Conservation (phyloP, 2,329 filamentous ascomycete genomes). For the Penicillium sp. region DNA sequence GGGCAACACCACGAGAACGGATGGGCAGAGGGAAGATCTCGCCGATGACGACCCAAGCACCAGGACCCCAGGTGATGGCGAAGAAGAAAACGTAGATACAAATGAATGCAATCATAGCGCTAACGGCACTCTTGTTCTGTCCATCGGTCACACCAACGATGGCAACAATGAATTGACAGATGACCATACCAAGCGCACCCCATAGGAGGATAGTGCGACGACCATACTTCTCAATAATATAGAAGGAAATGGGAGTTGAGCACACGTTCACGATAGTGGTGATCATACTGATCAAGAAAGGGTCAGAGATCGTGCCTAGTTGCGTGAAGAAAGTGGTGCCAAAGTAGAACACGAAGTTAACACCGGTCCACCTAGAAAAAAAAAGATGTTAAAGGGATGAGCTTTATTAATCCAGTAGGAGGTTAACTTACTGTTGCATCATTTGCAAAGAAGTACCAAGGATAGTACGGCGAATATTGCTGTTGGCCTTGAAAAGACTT, state of each 20-base stretch:
- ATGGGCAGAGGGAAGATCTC: constrained; percentile 90
- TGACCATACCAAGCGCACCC: constrained; percentile 77
- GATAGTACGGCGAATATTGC: constrained; percentile 65
- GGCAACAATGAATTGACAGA: constrained; percentile 84
- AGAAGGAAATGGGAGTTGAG: constrained; percentile 87
- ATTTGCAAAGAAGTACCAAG: constrained; percentile 73
- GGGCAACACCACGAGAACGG: constrained; percentile 79
- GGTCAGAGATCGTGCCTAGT: constrained; percentile 71
- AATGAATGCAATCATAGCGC: constrained; percentile 80
- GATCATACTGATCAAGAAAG: constrained; percentile 80
- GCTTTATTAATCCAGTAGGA: constrained; percentile 6
- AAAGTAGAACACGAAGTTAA: constrained; percentile 93
- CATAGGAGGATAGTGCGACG: constrained; percentile 77
- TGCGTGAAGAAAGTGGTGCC: constrained; percentile 81
- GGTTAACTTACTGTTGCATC: constrained; percentile 63
- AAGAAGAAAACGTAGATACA: constrained; percentile 94
- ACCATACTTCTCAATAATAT: constrained; percentile 76
- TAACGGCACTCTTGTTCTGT: constrained; percentile 44
- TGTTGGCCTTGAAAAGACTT: constrained; percentile 53
- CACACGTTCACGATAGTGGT: constrained; percentile 85
- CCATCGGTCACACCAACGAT: constrained; percentile 68
- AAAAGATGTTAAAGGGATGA: background rate
- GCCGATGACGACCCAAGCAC: constrained; percentile 71
- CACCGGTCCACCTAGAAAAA: constrained; percentile 69
- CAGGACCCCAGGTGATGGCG: constrained; percentile 83